Evolutionary conservation across 2,329 filamentous ascomycete species (phyloP).

Genomic region (Whalleya microplaca): DNA sequence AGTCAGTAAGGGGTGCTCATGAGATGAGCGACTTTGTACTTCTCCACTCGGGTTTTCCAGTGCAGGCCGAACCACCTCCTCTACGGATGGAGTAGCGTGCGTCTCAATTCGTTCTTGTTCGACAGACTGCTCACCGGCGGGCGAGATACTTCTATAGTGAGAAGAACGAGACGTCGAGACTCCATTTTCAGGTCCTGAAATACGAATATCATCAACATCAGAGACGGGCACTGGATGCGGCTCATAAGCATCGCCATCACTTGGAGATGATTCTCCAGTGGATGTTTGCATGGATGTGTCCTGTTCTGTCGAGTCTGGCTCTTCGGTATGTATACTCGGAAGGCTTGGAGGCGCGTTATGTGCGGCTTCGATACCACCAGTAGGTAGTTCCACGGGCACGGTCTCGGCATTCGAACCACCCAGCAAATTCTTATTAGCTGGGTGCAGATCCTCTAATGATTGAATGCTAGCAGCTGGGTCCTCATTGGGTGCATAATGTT

Average conservation of each 20-base stretch:
- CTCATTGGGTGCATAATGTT: not conserved
- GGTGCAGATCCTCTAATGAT: not conserved
- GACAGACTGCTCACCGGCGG: slow-evolving; percentile 20
- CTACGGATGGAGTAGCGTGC: slow-evolving; percentile 16
- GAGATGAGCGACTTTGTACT: slow-evolving; percentile 37
- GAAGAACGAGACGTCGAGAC: not conserved
- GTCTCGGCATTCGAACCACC: not conserved
- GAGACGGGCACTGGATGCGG: slow-evolving; percentile 27
- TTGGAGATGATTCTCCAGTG: slow-evolving; percentile 20
- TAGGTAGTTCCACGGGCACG: not conserved
- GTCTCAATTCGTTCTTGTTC: slow-evolving; percentile 30
- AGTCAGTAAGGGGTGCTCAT: slow-evolving; percentile 37
- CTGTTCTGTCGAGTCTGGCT: slow-evolving; percentile 9
- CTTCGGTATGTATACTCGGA: slow-evolving; percentile 1
- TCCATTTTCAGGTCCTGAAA: slow-evolving; percentile 14
- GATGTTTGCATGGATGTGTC: slow-evolving; percentile 26
- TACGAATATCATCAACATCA: slow-evolving; percentile 14
- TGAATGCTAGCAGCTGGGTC: not conserved
- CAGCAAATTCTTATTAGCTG: slow-evolving; percentile 1
- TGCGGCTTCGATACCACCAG: not conserved
- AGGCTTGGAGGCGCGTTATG: not conserved
- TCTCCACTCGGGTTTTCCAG: slow-evolving; percentile 28
- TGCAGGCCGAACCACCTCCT: slow-evolving; percentile 7
- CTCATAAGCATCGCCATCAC: slow-evolving; percentile 27
- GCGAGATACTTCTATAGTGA: slow-evolving; percentile 5